These are phyloP conservation scores for Ilex aquifolium DNA, from an alignment of 257 asterid genomes.

Conservation along the genomic window DNA sequence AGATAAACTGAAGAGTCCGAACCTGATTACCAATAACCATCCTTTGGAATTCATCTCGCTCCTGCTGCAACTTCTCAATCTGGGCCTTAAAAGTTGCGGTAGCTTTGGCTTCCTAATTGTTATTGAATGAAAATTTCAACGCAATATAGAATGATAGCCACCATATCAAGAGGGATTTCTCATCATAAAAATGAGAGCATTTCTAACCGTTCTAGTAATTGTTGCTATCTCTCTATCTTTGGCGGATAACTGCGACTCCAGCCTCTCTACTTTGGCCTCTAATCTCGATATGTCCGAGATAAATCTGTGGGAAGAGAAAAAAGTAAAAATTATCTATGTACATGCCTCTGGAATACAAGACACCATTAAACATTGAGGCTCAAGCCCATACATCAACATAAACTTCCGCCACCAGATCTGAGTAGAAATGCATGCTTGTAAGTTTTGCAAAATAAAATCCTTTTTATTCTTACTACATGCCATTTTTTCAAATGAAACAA, in stretches of 20 bases:
- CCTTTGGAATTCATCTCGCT: slow-evolving; percentile 43
- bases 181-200: background rate
- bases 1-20: background rate
- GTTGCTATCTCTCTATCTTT: slow-evolving; percentile 96
- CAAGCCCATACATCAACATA: no score
- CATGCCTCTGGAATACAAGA: background rate
- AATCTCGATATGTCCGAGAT: slow-evolving; percentile 91
- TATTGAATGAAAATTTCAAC: background rate
- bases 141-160: background rate
- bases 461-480: no score
- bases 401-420: no score
- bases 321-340: slow-evolving; percentile 3
- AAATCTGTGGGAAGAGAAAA: slow-evolving; percentile 38
- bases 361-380: no score
- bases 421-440: no score
- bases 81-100: slow-evolving; percentile 37
- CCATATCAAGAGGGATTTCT: slow-evolving; percentile 3
- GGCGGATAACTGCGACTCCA: slow-evolving; percentile 64
- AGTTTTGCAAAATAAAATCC: no score
- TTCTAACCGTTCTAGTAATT: slow-evolving; percentile 77
- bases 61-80: slow-evolving; percentile 46
- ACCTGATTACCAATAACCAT: slow-evolving; percentile 55
- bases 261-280: slow-evolving; percentile 95
- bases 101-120: slow-evolving; percentile 78
- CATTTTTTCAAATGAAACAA: no score